These are phyloP conservation scores for Exserohilum rostratum DNA, from an alignment of 2,329 filamentous ascomycete species.

Conservation along the genomic window DNA sequence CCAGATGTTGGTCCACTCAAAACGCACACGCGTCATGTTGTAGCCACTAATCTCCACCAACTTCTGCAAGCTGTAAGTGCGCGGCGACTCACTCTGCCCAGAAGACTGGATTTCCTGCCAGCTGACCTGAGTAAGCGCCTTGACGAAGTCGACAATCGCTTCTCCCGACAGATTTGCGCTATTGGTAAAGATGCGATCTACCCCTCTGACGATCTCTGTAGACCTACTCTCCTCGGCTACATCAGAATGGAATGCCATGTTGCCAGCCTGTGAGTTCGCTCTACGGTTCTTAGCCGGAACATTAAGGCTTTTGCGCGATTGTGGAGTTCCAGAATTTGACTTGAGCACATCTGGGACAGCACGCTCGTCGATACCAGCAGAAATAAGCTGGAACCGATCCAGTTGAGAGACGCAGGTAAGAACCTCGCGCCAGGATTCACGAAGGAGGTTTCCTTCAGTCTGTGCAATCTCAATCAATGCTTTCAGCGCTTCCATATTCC, in stretches of 20 bases:
- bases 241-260: conserved; percentile 67
- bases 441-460: conserved; percentile 87
- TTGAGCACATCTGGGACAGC: conserved; percentile 86
- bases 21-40: conserved; percentile 98
- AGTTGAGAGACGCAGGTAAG: conserved; percentile 95
- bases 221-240: conserved; percentile 92
- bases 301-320: conserved; percentile 72
- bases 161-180: conserved; percentile 92
- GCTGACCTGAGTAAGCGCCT: conserved; percentile 90
- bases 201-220: conserved; percentile 87
- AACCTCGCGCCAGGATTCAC: conserved; percentile 93
- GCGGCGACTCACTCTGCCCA: conserved; percentile 90
- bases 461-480: conserved; percentile 90
- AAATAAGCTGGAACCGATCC: conserved; percentile 92
- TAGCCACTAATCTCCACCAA: conserved; percentile 99
- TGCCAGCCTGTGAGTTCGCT: conserved; percentile 54
- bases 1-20: conserved; percentile 99
- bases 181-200: conserved; percentile 96
- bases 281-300: conserved; percentile 60
- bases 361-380: conserved; percentile 90
- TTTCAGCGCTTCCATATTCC: conserved; percentile 94
- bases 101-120: conserved; percentile 99
- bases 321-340: conserved; percentile 66
- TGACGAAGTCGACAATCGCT: conserved; percentile 93
- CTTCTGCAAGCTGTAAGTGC: conserved; percentile 97